Evolutionary conservation across 495 filamentous ascomycete species (phyloP).

Genomic region (Penicillium pulvis): DNA sequence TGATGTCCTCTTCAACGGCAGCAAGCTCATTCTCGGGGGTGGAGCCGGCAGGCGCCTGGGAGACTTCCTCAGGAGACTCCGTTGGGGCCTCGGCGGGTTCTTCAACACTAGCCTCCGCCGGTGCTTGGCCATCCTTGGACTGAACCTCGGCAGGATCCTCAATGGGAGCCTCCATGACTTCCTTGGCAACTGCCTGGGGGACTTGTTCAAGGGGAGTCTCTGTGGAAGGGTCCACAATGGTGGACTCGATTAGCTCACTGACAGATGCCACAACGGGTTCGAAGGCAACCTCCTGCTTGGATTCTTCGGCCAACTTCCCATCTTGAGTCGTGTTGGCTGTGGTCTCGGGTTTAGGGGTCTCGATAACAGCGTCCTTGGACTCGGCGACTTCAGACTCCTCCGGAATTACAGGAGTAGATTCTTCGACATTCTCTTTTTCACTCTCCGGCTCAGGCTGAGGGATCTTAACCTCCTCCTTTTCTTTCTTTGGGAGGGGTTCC

Average conservation of each 20-base stretch:
- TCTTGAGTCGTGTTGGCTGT: background rate
- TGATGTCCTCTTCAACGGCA: background rate
- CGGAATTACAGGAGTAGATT: slow-evolving; percentile 8
- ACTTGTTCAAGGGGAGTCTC: background rate
- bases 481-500: slow-evolving; percentile 14
- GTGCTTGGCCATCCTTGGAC: background rate
- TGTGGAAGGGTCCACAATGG: slow-evolving; percentile 6
- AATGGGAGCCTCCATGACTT: background rate
- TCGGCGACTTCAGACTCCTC: slow-evolving; percentile 16
- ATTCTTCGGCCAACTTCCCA: background rate
- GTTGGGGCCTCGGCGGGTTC: background rate
- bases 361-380: slow-evolving; percentile 6
- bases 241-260: slow-evolving; percentile 9
- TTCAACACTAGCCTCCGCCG: background rate
- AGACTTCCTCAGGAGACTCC: background rate
- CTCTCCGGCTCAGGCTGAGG: slow-evolving; percentile 17
- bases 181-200: background rate
- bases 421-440: slow-evolving; percentile 29
- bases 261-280: slow-evolving; percentile 7
- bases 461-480: slow-evolving; percentile 7
- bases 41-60: slow-evolving; percentile 1
- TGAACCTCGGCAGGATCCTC: slow-evolving; percentile 8
- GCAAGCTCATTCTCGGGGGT: slow-evolving; percentile 5
- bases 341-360: slow-evolving; percentile 12
- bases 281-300: background rate